Evolutionary conservation across 495 filamentous ascomycete species (phyloP), one percentile per base, ranked within the genome.

Genomic region (Peziza echinospora): DNA sequence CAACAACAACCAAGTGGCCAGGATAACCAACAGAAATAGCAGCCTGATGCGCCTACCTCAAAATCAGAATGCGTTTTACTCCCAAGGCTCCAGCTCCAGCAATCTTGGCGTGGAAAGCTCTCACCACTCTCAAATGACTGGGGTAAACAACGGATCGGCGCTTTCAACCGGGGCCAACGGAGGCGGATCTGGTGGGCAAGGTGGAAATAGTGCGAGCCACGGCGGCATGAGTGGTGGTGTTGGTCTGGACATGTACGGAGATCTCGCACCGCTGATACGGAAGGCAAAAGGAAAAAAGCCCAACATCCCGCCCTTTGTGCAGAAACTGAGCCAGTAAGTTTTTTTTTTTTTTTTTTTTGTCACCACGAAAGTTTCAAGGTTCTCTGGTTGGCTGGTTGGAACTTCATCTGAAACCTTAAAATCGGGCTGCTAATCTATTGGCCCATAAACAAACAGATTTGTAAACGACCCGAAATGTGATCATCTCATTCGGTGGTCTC

Each of bases 401-500:
- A n/a, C n/a, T n/a, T n/a, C n/a, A n/a, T n/a, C n/a, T 10, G 42
- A 28, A 41, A n/a, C 45, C 11, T 24, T 21, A 22, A 26, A 22
- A 37, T 9, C 51, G 10, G 21, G 28, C 22, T 34, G 46, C 64
- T 64, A 47, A 64, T 48, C 21, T 24, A 53, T 28, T 40, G 45
- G 25, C 13, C 21, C 11, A 49, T 24, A 23, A 25, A 26, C 43
- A 16, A 42, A 23, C 54, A 97, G 89, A 60, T 97, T 99, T 57
- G 68, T 99, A 13, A 86, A 96, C 51, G 78, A 91, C 54, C 75
- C 74, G 1, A 83, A 85, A 57, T 92, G 93, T 53, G 91, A 83
- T 0, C 81, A 94, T 10, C 66, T 99, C 41, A 99, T 99, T 55
- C 79, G 91, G 52, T 99, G 89, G 89, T 94, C 91, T 0, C 83